Percentiles rank a stretch among this genome's conserved stretches.
Evolutionary conservation across 345 rosid genomes (phyloP).

Genomic region (Excoecaria cochinchinensis): DNA sequence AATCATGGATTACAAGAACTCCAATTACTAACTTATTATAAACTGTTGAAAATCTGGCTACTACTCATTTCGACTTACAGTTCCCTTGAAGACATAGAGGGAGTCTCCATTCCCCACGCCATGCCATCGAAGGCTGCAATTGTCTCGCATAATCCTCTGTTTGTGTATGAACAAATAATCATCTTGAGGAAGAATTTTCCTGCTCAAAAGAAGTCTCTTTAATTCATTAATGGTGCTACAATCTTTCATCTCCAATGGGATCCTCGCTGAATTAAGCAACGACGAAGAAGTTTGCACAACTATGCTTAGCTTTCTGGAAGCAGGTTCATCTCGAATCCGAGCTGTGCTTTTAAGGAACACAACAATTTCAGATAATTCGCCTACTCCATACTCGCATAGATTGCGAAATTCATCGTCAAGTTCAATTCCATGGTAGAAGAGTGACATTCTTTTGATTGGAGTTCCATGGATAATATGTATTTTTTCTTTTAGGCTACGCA

Average conservation of each 20-base stretch:
- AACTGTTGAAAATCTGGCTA: too few species aligned
- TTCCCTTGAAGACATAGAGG: neutral
- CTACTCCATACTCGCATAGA: conserved; percentile 64
- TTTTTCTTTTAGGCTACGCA: conserved; percentile 78
- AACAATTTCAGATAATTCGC: conserved; percentile 56
- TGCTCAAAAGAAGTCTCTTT: conserved; percentile 46
- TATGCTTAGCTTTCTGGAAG: conserved; percentile 39
- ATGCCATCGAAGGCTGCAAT: neutral
- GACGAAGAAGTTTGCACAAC: conserved; percentile 73
- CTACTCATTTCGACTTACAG: neutral
- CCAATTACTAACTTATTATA: too few species aligned
- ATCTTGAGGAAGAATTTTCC: conserved; percentile 55
- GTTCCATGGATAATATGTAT: conserved; percentile 65
- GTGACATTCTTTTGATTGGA: conserved; percentile 61
- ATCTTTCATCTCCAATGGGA: conserved; percentile 67
- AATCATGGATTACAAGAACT: too few species aligned
- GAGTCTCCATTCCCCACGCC: neutral
- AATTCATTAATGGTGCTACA: conserved; percentile 56
- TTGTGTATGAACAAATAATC: conserved; percentile 83
- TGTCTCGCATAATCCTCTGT: neutral
- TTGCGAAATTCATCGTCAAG: conserved; percentile 66
- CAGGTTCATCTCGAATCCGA: conserved; percentile 43
- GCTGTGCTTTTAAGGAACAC: conserved; percentile 49
- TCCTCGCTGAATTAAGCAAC: conserved; percentile 58
- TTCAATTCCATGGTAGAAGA: conserved; percentile 59